These are phyloP conservation scores for Coemansia brasiliensis DNA, from an alignment of 192 early-diverging fungal species.

Conservation along the genomic window DNA sequence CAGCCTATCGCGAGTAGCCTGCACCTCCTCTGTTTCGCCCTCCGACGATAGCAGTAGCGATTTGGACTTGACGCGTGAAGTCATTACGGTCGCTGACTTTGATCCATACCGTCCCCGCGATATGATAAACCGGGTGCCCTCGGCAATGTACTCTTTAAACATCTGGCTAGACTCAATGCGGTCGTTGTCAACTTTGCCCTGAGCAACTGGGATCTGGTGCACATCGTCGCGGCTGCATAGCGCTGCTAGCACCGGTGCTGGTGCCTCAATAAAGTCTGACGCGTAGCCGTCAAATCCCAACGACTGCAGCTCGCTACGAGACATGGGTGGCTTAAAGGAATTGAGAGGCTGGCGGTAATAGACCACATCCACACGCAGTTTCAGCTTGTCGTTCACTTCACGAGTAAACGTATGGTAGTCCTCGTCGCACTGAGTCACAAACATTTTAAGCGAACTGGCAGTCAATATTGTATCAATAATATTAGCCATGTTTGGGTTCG, in stretches of 20 bases:
- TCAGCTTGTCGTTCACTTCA: constrained; percentile 62
- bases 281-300: constrained; percentile 77
- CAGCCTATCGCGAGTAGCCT: constrained; percentile 21
- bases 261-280: constrained; percentile 75
- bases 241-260: constrained; percentile 60
- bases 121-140: constrained; percentile 30
- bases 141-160: constrained; percentile 48
- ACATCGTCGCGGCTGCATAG: constrained; percentile 64
- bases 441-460: constrained; percentile 62
- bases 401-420: constrained; percentile 76
- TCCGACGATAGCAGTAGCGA: constrained; percentile 25
- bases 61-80: constrained; percentile 16
- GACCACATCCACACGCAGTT: constrained; percentile 64
- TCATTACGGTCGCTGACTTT: constrained; percentile 33
- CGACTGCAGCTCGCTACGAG: constrained; percentile 32
- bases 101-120: constrained; percentile 45
- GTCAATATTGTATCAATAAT: constrained; percentile 65
- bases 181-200: constrained; percentile 37
- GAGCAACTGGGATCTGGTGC: constrained; percentile 57
- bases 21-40: constrained; percentile 44
- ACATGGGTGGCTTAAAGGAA: constrained; percentile 28
- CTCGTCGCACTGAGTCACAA: constrained; percentile 72
- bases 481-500: constrained; percentile 60
- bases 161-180: constrained; percentile 15
- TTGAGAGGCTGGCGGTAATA: constrained; percentile 42